A percentile compares a stretch with the other conserved stretches of the same genome.
These are phyloP conservation scores for Phytophthora cactorum DNA, from an alignment of 352 stramenopile genomes.

Conservation along the genomic window DNA sequence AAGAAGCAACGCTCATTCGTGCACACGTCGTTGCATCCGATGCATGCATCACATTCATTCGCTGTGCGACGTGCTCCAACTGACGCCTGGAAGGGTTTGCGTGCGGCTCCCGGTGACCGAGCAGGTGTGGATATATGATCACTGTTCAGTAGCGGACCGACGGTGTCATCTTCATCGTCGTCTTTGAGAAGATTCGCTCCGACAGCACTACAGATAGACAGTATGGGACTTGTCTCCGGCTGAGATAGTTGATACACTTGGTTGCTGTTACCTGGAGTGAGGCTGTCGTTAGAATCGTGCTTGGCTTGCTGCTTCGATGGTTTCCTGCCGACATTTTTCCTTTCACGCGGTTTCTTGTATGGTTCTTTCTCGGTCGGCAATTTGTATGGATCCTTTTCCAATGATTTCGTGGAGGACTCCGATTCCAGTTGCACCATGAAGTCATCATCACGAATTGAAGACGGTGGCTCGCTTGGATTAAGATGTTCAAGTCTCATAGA, in stretches of 20 bases:
- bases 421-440: constrained; percentile 13
- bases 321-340: not conserved
- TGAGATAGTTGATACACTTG: constrained; percentile 20
- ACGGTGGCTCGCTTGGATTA: constrained; percentile 40
- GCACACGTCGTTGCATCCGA: constrained; percentile 82
- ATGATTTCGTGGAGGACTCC: not conserved
- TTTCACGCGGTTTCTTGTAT: constrained; percentile 1
- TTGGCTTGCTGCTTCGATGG: constrained; percentile 11
- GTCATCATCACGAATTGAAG: constrained; percentile 24
- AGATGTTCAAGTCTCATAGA: constrained; percentile 51
- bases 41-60: constrained; percentile 75
- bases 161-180: constrained; percentile 26
- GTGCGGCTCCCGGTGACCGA: constrained; percentile 21
- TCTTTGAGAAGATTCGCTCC: constrained; percentile 13
- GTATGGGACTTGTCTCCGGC: constrained; percentile 21
- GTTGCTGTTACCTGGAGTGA: constrained; percentile 11
- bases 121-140: constrained; percentile 15
- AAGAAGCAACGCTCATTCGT: constrained; percentile 67
- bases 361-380: not conserved
- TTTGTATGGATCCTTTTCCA: constrained; percentile 10
- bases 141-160: constrained; percentile 18
- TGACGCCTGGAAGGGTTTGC: constrained; percentile 31
- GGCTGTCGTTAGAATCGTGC: constrained; percentile 16
- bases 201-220: constrained; percentile 10
- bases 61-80: constrained; percentile 33